phyloP scores from a whole-genome alignment of 108 stramenopile species.

The Cylindrotheca closterium region DNA sequence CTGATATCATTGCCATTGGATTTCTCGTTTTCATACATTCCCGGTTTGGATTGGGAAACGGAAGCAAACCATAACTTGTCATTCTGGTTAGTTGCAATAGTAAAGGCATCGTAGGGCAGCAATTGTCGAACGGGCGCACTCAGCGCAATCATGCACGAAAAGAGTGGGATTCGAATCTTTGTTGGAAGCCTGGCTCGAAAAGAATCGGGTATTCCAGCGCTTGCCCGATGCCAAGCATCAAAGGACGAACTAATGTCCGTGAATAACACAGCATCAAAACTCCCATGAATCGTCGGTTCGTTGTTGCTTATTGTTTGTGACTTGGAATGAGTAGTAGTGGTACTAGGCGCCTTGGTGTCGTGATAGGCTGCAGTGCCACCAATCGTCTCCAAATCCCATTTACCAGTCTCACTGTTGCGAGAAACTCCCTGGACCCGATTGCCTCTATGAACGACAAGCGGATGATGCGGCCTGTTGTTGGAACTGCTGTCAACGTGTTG shows the following conservation, averaged over 20 bases:
- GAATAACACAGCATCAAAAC: constrained; percentile 59
- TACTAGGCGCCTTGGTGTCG: constrained; percentile 60
- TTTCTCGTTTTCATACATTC: constrained; percentile 18
- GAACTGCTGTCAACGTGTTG: too few relatives aligned
- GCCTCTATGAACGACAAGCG: constrained; percentile 26
- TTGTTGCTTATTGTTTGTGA: too few relatives aligned
- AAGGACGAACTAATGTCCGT: constrained; percentile 54
- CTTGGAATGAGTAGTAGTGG: too few relatives aligned
- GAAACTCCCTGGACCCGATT: constrained; percentile 37
- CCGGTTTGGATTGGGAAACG: constrained; percentile 45
- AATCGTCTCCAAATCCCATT: constrained; percentile 45
- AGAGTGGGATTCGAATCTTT: constrained; percentile 48
- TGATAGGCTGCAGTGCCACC: constrained; percentile 56
- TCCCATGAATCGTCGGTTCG: neutral
- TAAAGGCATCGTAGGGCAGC: constrained; percentile 25
- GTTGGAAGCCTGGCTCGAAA: constrained; percentile 28
- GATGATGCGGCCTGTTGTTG: too few relatives aligned
- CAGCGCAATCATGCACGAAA: constrained; percentile 59
- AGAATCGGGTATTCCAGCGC: constrained; percentile 52
- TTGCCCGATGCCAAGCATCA: constrained; percentile 64
- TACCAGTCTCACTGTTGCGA: constrained; percentile 5
- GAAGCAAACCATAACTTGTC: constrained; percentile 73
- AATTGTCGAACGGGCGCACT: neutral
- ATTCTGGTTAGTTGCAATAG: neutral
- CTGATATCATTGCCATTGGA: too few relatives aligned